Base-by-base conservation (phyloP, 2,329 filamentous ascomycete genomes). In the Ceratocystis ficicola region DNA sequence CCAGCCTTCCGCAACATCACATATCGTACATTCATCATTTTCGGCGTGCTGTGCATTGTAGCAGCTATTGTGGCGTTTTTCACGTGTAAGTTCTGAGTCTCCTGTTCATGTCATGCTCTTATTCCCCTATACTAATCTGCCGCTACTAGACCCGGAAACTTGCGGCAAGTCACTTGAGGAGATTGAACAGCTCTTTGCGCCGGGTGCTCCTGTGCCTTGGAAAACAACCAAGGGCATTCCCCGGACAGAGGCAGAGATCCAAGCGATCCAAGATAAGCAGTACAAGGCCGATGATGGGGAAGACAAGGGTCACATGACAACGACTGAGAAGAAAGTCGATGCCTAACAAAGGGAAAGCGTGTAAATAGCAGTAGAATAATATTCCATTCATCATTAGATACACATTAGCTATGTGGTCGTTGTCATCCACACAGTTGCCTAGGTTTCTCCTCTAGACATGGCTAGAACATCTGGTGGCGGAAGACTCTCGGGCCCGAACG, bases 401-500 rank as follows among this genome's bases (percentile, higher is more conserved):
- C 28, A 48, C 20, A 28, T 52, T 17, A 15, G 25, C n/a, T 15
- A 62, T 48, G 32, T 12, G 12, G 36, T 15, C 1, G 36, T 15
- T 12, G 10, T 12, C 15, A 44, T 10, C 17, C 17, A 30, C 25
- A 10, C 8, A 10, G 46, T n/a, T 25, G 4, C 8, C 60, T 62
- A 60, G n/a, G 52, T 17, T 32, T 65, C 46, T 25, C 32, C 25
- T 12, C 22, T 57, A 2, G 63, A 44, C 48, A 59, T 46, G 4
- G 32, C 36, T 7, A 67, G 59, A 28, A 28, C 63, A 20, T 67
- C 63, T 22, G 66, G 66, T 4, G 76, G 74, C 6, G 78, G 78
- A 62, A 88, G 76, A 62, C 81, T 77, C 46, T 84, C 81, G 0
- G 86, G 86, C 0, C 86, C 85, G 74, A 88, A 89, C 0, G 86